Evolutionary conservation across 169 alveolate genomes (phyloP), one percentile per base, ranked within the genome.

Genomic region (Eimeria praecox): DNA sequence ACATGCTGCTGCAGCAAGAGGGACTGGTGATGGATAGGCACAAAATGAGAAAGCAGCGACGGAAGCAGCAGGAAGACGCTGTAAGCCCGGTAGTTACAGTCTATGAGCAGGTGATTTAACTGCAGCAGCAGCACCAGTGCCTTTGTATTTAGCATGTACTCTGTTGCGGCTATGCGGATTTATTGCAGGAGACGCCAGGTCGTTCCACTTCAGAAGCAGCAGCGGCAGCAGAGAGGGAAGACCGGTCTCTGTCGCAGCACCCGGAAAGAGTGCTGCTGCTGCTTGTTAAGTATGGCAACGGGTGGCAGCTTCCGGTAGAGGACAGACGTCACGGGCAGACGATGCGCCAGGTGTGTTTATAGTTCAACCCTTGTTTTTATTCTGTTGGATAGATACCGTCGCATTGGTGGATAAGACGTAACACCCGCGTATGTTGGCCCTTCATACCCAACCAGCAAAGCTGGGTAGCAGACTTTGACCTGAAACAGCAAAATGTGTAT

Each of bases 301-400:
- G 71, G 80, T 95, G 97, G 97, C 78, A 59, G 86, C 80, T 95
- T 49, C 97, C 97, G 30, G 92, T 90, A 38, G 94, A 44, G 30
- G 95, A 91, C 90, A 56, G 95, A 44, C 66, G 86, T 24, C 95
- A 62, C 16, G 95, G 95, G 92, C 95, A 95, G 62, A 54, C 97
- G 38, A 95, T 95, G 97, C 54, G 97, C 22, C 69, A 80, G 64
- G 97, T 95, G 46, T 30, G 96, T 52, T 33, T 42, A 6, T 27
- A 33, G 12, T 20, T 49, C 33, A 52, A 18, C 38, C 62, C 33
- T 40, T 69, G 75, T 64, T 27, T 6, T 2, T 27, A 12, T n/a
- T 64, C 18, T 56, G 35, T 6, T 27, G 22, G 22, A 20, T 59
- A 9, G 0, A 59, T 59, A 59, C 69, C 22, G 69, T 0, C 30